Base-by-base conservation (phyloP, 2,329 filamentous ascomycete species). In the Falciphora oryzae region DNA sequence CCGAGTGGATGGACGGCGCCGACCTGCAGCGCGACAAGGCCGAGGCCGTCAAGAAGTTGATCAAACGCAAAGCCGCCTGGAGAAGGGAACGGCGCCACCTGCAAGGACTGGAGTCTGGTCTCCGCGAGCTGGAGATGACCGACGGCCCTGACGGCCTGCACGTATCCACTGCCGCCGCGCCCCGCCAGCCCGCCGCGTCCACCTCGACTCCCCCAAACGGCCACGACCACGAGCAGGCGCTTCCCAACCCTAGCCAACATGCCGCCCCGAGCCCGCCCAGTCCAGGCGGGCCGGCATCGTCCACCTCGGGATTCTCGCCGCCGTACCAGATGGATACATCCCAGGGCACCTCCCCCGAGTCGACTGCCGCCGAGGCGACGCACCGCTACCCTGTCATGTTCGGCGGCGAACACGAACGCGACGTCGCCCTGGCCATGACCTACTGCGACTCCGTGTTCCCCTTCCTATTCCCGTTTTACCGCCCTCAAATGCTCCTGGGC, bases 401-500 rank as follows among this genome's bases (percentile, higher is more conserved):
- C 8, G 44, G 44, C 44, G 10, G 22, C 7, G 44, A 67, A 63
- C 53, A 67, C 13, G 72, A 74, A 28, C 62, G 58, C 4, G 73
- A 74, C 22, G 65, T 72, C 11, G 68, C 72, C 69, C 78, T 82
- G 58, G 74, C 83, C 65, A 85, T 85, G 80, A 79, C 85, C 65
- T 89, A 87, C 70, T 77, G 88, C 59, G 86, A 89, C 71, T 81
- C 85, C 67, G 78, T 88, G 27, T 82, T 88, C 66, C 85, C 86
- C 1, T 84, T 87, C 68, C 74, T 88, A 1, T 88, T 85, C 70
- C 87, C 87, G 2, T 85, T 87, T 71, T 89, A 88, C 72, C 80
- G 80, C 3, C 86, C 86, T 0, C 77, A 78, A 2, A 70, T 86
- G 7, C 76, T 84, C 4, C 77, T 83, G 65, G 82, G 84, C n/a